phyloP scores from a whole-genome alignment of 169 alveolate species.

The Cryptosporidium sp. region DNA sequence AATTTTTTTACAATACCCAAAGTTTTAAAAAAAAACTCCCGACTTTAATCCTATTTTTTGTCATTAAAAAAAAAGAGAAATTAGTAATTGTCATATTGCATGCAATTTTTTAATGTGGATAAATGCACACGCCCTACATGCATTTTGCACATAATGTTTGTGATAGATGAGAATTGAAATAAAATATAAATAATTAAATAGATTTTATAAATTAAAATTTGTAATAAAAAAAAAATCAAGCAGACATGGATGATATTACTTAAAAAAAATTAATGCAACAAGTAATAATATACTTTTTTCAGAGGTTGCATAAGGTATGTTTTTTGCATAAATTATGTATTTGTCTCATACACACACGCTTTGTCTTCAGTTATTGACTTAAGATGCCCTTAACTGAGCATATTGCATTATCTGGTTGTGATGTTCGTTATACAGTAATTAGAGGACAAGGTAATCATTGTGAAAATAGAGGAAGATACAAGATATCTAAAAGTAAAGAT shows the following conservation, averaged over 20 bases:
- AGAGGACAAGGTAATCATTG: constrained; percentile 25
- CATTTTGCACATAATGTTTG: neutral
- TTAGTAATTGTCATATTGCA: neutral
- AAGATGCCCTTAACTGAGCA: constrained; percentile 61
- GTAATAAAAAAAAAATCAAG: neutral
- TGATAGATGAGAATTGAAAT: neutral
- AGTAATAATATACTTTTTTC: neutral
- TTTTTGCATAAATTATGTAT: constrained; percentile 45
- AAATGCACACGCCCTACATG: constrained; percentile 9
- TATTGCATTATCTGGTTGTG: constrained; percentile 9
- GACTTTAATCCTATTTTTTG: neutral
- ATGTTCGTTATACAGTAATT: constrained; percentile 70
- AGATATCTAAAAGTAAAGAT: neutral
- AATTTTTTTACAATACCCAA: no score
- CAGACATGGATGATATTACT: neutral
- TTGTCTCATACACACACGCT: constrained; percentile 75
- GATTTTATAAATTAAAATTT: neutral
- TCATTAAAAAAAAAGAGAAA: neutral
- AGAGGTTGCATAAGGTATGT: constrained; percentile 19
- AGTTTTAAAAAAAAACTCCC: neutral
- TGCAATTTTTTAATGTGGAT: constrained; percentile 7
- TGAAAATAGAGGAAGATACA: neutral
- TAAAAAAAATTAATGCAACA: neutral
- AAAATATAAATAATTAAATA: neutral
- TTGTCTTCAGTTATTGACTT: constrained; percentile 52